Base-by-base conservation (phyloP, 768 basidiomycete genomes). In the Hericium coralloides region DNA sequence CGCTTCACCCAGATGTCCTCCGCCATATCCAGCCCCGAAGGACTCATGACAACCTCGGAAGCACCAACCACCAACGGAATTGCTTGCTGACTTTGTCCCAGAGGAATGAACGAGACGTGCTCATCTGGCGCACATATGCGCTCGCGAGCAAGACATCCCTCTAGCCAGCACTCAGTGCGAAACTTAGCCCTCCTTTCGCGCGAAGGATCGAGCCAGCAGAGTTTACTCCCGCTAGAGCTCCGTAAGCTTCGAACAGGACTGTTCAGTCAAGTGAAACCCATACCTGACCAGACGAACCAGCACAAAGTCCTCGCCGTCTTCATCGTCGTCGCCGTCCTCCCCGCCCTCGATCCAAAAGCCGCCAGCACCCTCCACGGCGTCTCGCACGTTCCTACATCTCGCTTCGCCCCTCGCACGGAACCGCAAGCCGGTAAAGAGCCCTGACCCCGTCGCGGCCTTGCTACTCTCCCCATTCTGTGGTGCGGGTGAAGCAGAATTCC, bases 111-210 rank as follows among this genome's bases (percentile, higher is more conserved):
- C 0, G 83, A 80, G 12, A 89, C 66, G 60, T 92, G 84, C 45
- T 87, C 87, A 1, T 83, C 79, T 0, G 81, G 74, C 17, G 72
- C 67, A 64, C 87, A 85, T 52, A 95, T 71, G n/a, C 79, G 77
- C 48, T 89, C 86, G 57, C 85, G 83, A 55, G 81, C 85, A 14
- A 92, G 78, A 63, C 90, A 95, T 47, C 80, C 80, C 68, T 98
- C 94, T 1, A 98, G 75, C 94, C 94, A 98, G 66, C 91, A 95
- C 68, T 97, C 94, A 0, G 94, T 95, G 47, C 93, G 81, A 64
- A 84, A 91, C 62, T 82, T 85, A 3, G 62, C 17, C 15, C 18
- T 43, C 18, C 43, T 45, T n/a, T n/a, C 43, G 43, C 2, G 43
- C 5, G 43, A 45, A 5, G 68, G 65, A 65, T 89, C 87, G 36